Conservation (phyloP, 352 stramenopile species). For the Discostella stelligera region DNA sequence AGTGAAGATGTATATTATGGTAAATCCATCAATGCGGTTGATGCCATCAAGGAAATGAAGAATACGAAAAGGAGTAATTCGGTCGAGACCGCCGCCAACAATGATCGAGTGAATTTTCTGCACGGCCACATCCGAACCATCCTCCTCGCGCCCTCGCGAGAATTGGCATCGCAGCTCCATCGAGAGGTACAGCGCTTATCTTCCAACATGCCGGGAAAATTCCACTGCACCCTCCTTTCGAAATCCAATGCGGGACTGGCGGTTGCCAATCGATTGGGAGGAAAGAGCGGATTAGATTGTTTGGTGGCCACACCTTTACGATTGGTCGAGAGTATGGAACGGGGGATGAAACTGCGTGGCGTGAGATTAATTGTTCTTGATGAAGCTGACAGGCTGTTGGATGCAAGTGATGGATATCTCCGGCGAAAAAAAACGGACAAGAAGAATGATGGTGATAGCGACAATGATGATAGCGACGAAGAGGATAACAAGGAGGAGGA, state of each 20-base stretch:
- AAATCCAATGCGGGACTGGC: conserved; percentile 88
- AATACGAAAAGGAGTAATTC: conserved; percentile 39
- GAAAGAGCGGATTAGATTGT: conserved; percentile 88
- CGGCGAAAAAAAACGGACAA: conserved; percentile 24
- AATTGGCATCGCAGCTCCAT: conserved; percentile 96
- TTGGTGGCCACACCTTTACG: conserved; percentile 95
- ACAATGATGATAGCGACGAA: conserved; percentile 15
- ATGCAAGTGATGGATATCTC: conserved; percentile 76
- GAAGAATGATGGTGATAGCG: conserved; percentile 17
- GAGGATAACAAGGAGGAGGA: conserved; percentile 40
- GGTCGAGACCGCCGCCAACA: conserved; percentile 19
- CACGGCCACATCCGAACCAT: conserved; percentile 88
- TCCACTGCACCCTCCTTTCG: conserved; percentile 83
- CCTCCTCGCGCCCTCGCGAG: conserved; percentile 94
- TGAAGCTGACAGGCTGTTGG: conserved; percentile 98
- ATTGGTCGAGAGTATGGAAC: conserved; percentile 86
- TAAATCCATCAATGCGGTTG: neutral
- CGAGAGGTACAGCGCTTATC: conserved; percentile 91
- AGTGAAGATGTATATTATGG: conserved; percentile 64
- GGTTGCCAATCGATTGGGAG: conserved; percentile 59
- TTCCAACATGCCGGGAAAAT: conserved; percentile 75
- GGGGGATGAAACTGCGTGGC: conserved; percentile 85
- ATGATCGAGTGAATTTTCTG: conserved; percentile 2
- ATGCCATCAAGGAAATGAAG: conserved; percentile 18
- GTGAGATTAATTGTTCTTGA: conserved; percentile 94